Conservation (phyloP, 352 stramenopile species). For the Elongisporangium undulatum region DNA sequence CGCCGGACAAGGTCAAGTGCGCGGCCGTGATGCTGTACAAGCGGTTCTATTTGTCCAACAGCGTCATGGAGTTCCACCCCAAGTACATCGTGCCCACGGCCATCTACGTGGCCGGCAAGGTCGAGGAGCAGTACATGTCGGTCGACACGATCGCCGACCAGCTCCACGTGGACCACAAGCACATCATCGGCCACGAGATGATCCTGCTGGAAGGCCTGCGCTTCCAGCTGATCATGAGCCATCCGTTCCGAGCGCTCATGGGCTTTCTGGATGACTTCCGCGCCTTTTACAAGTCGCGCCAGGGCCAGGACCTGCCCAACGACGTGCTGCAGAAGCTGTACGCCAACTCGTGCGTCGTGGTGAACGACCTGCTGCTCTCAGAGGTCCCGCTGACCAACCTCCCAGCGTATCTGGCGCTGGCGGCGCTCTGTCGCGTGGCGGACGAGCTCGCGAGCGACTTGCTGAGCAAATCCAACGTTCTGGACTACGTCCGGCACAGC, state of each 20-base stretch:
- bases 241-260: conserved; percentile 75
- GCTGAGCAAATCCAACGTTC: conserved; percentile 30
- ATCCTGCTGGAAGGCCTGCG: conserved; percentile 79
- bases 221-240: conserved; percentile 89
- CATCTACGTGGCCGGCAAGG: conserved; percentile 88
- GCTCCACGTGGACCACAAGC: conserved; percentile 79
- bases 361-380: conserved; percentile 79
- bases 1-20: conserved; percentile 86
- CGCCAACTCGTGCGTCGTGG: conserved; percentile 55
- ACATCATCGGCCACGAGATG: conserved; percentile 88
- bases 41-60: conserved; percentile 88
- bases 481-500: conserved; percentile 63
- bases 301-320: conserved; percentile 52
- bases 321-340: conserved; percentile 76
- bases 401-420: conserved; percentile 67
- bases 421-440: conserved; percentile 47
- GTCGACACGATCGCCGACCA: conserved; percentile 82
- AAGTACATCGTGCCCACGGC: conserved; percentile 81
- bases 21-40: conserved; percentile 85
- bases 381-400: conserved; percentile 62
- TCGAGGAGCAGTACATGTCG: conserved; percentile 89
- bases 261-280: conserved; percentile 86
- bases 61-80: conserved; percentile 86
- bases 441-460: conserved; percentile 40
- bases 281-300: conserved; percentile 53